Percentiles rank a stretch among this genome's conserved stretches.
Evolutionary conservation across 306 rosid species (phyloP).

Genomic region (Acacia crassicarpa): DNA sequence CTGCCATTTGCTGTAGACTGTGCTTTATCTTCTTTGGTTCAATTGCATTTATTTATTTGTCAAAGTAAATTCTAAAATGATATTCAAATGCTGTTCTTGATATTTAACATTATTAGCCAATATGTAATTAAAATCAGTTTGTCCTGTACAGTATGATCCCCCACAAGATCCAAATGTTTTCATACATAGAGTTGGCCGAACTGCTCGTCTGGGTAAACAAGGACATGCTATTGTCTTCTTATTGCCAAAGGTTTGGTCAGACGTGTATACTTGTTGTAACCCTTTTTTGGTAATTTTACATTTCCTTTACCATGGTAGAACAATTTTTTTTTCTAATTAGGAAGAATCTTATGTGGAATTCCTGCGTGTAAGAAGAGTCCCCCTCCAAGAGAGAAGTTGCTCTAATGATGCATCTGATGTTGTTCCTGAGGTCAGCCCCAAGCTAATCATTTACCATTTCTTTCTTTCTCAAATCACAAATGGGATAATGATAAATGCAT

Average conservation of each 20-base stretch:
- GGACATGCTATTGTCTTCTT: constrained; percentile 86
- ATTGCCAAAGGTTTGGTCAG: constrained; percentile 74
- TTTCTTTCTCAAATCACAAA: constrained; percentile 10
- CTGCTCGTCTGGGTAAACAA: constrained; percentile 93
- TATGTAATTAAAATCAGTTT: neutral
- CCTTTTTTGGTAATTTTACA: constrained; percentile 5
- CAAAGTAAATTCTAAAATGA: constrained; percentile 6
- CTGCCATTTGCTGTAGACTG: neutral
- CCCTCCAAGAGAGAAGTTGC: constrained; percentile 63
- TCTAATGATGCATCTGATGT: constrained; percentile 65
- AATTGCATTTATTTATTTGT: neutral
- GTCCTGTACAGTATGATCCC: constrained; percentile 74
- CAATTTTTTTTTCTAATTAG: constrained; percentile 40
- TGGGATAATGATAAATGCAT: neutral
- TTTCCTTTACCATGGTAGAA: constrained; percentile 9
- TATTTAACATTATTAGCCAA: constrained; percentile 1
- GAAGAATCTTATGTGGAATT: constrained; percentile 90
- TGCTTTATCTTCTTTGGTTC: constrained; percentile 16
- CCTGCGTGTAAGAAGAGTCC: constrained; percentile 68
- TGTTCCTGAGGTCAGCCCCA: constrained; percentile 64
- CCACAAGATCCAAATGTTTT: constrained; percentile 97
- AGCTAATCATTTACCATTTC: constrained; percentile 13
- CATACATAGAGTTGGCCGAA: constrained; percentile 92
- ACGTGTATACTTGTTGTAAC: constrained; percentile 2
- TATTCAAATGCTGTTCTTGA: constrained; percentile 20